Percentiles rank a stretch among this genome's conserved stretches.
Evolutionary conservation across 345 rosid genomes (phyloP).

Genomic region (Theobroma cacao): DNA sequence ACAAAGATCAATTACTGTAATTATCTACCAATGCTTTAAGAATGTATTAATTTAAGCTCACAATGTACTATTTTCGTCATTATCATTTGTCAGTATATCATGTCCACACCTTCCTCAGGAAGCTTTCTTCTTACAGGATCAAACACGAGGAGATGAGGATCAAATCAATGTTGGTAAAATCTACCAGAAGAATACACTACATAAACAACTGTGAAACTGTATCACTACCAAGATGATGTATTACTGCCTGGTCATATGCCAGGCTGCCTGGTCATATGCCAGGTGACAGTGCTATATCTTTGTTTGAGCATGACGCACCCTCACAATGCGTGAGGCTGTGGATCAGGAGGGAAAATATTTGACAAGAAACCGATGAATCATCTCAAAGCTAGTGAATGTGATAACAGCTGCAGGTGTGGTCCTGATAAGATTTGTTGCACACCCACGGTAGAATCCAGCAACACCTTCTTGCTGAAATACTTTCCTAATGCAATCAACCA

Average conservation of each 20-base stretch:
- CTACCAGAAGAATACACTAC: conserved; percentile 6
- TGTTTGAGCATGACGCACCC: neutral
- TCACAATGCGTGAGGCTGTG: conserved; percentile 47
- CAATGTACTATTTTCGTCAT: conserved; percentile 27
- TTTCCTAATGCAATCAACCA: conserved; percentile 66
- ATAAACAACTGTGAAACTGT: neutral
- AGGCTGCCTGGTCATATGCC: neutral
- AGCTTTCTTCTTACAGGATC: neutral
- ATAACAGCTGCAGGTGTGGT: conserved; percentile 94
- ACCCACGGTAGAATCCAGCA: conserved; percentile 83
- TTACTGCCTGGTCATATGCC: neutral
- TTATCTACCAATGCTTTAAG: neutral
- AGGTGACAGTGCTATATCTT: neutral
- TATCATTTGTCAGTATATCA: conserved; percentile 22
- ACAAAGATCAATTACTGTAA: neutral
- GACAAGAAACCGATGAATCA: conserved; percentile 76
- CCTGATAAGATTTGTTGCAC: conserved; percentile 83
- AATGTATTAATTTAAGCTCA: conserved; percentile 7
- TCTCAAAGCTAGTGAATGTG: conserved; percentile 95
- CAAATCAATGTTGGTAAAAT: neutral
- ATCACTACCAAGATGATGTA: neutral
- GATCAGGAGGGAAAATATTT: conserved; percentile 45
- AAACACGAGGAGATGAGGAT: neutral
- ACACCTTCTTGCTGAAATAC: conserved; percentile 69
- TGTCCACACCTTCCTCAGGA: conserved; percentile 19